These are phyloP conservation scores for Gloeopeniophorella convolvens DNA, from an alignment of 768 basidiomycete genomes.

Conservation along the genomic window DNA sequence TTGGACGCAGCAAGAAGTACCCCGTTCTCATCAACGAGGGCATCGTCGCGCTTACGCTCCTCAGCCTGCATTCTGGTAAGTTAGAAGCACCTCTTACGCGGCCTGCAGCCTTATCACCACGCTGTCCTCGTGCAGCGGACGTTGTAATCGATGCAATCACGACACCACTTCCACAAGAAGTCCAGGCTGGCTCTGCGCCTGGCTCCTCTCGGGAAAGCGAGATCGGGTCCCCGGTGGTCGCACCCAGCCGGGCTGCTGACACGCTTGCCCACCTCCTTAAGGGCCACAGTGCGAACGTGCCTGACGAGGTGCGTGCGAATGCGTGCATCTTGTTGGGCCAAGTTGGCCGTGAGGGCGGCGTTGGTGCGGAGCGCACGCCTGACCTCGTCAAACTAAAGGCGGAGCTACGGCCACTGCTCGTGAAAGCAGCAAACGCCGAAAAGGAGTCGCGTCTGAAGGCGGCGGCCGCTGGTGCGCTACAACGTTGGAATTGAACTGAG, in stretches of 20 bases:
- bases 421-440: conserved; percentile 34
- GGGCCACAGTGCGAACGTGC: conserved; percentile 42
- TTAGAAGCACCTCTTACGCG: conserved; percentile 6
- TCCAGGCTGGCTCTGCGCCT: conserved; percentile 24
- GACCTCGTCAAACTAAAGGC: conserved; percentile 45
- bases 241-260: conserved; percentile 56
- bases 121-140: conserved; percentile 38
- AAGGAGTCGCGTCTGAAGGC: conserved; percentile 33
- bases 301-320: conserved; percentile 73
- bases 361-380: conserved; percentile 32
- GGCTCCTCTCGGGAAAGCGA: conserved; percentile 35
- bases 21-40: conserved; percentile 87
- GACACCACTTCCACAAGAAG: conserved; percentile 41
- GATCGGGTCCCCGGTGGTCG: conserved; percentile 43
- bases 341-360: conserved; percentile 46
- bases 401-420: conserved; percentile 42
- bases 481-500: conserved; percentile 4
- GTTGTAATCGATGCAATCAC: conserved; percentile 58
- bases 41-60: conserved; percentile 71
- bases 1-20: conserved; percentile 72
- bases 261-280: conserved; percentile 59
- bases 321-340: conserved; percentile 67
- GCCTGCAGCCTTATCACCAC: neutral
- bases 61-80: conserved; percentile 65
- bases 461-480: conserved; percentile 37